A percentile compares a stretch with the other conserved stretches of the same genome.
phyloP scores from a whole-genome alignment of 306 rosid genomes.

The Luffa aegyptiaca region DNA sequence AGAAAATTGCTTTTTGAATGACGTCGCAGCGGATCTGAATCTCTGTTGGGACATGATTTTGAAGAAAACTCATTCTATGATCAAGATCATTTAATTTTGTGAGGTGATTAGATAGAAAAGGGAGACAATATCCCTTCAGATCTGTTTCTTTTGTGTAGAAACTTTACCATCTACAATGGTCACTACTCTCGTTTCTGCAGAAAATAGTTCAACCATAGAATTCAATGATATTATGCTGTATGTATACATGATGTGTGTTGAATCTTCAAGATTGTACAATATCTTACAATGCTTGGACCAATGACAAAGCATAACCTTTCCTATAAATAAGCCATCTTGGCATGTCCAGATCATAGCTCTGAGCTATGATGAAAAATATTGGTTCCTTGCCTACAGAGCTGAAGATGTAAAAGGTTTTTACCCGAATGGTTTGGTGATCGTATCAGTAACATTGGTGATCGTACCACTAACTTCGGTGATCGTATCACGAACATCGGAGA shows the following conservation, averaged over 20 bases:
- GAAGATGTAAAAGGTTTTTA: neutral
- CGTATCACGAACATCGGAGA: constrained; percentile 42
- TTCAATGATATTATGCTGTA: neutral
- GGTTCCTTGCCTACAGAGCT: neutral
- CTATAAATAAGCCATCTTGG: neutral
- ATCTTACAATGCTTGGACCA: neutral
- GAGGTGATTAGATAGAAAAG: neutral
- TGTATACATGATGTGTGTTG: neutral
- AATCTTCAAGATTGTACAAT: constrained; percentile 1
- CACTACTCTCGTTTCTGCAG: neutral
- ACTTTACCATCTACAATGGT: neutral
- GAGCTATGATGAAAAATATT: neutral
- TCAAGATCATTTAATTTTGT: neutral
- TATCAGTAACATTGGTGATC: neutral
- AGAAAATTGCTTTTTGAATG: neutral
- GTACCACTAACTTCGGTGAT: neutral
- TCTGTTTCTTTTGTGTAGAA: neutral
- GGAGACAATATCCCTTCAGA: neutral
- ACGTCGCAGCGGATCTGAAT: neutral
- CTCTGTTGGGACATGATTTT: neutral
- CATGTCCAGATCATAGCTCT: neutral
- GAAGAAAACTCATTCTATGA: neutral
- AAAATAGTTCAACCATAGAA: neutral
- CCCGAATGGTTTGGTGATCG: constrained; percentile 19
- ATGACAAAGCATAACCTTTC: neutral